These are phyloP conservation scores for Malassezia nana DNA, from an alignment of 1,284 basidiomycete genomes.

Conservation along the genomic window DNA sequence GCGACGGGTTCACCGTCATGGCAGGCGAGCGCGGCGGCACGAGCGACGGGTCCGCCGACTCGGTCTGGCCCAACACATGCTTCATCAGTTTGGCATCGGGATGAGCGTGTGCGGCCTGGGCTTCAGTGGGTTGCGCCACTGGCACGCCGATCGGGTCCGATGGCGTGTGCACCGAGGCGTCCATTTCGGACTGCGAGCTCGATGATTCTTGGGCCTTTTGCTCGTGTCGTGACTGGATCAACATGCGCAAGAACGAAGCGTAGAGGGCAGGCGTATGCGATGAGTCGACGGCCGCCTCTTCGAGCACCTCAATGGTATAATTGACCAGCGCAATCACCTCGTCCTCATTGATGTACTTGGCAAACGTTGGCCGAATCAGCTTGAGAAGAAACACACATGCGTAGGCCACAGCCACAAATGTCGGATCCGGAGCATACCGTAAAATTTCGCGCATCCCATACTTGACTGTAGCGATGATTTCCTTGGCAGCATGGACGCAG, in stretches of 20 bases:
- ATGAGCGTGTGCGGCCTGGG: background rate
- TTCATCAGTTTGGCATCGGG: background rate
- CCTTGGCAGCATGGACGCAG: constrained; percentile 42
- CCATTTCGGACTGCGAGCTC: background rate
- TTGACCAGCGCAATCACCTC: constrained; percentile 64
- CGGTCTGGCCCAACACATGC: background rate
- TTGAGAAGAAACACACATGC: constrained; percentile 57
- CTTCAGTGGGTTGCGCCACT: background rate
- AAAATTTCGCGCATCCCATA: constrained; percentile 52
- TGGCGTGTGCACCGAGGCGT: background rate
- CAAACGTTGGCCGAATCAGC: constrained; percentile 72
- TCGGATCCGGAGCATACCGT: constrained; percentile 77
- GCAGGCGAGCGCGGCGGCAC: background rate
- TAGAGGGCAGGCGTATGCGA: constrained; percentile 43
- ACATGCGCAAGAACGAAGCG: constrained; percentile 33
- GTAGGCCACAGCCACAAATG: constrained; percentile 82
- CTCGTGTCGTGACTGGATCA: constrained; percentile 36
- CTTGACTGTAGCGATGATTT: constrained; percentile 28
- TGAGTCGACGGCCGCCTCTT: constrained; percentile 37
- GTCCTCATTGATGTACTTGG: constrained; percentile 57
- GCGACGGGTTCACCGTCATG: constrained; percentile 18
- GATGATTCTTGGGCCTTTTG: constrained; percentile 8
- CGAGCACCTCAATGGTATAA: constrained; percentile 60
- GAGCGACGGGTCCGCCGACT: background rate
- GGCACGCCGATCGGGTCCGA: background rate